A percentile compares a stretch with the other conserved stretches of the same genome.
phyloP scores from a whole-genome alignment of 805 yeast genomes.

The Kodamaea laetipori region DNA sequence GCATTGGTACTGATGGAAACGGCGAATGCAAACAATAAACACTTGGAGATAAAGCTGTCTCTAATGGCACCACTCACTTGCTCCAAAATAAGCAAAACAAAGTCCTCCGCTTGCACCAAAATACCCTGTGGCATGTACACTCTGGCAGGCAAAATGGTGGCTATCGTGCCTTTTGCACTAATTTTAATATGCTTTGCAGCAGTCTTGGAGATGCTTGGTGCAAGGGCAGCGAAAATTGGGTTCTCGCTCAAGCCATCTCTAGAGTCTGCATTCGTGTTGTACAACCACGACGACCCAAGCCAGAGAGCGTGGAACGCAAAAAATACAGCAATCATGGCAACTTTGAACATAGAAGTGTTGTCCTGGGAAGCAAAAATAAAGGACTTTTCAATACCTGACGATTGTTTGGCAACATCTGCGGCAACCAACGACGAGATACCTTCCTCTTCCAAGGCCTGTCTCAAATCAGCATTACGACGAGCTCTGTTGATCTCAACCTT shows the following conservation, averaged over 20 bases:
- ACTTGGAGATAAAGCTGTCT: constrained; percentile 79
- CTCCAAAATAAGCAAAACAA: constrained; percentile 51
- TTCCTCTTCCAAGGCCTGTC: constrained; percentile 86
- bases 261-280: constrained; percentile 25
- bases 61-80: constrained; percentile 68
- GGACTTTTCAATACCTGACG: constrained; percentile 19
- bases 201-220: constrained; percentile 39
- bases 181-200: constrained; percentile 47
- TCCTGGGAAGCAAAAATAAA: constrained; percentile 25
- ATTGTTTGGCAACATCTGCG: constrained; percentile 54
- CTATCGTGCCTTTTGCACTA: constrained; percentile 53
- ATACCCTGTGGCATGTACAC: constrained; percentile 59
- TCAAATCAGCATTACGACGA: constrained; percentile 75
- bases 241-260: constrained; percentile 8
- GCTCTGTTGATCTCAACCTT: constrained; percentile 88
- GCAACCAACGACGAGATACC: constrained; percentile 81
- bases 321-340: constrained; percentile 60
- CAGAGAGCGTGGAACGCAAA: constrained; percentile 67
- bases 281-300: constrained; percentile 71
- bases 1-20: constrained; percentile 79
- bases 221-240: constrained; percentile 14
- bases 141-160: constrained; percentile 59
- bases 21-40: constrained; percentile 69
- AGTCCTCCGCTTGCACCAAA: constrained; percentile 63
- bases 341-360: constrained; percentile 48